Evolutionary conservation across 148 eudicot genomes (phyloP).

Genomic region (Bassia scoparia): DNA sequence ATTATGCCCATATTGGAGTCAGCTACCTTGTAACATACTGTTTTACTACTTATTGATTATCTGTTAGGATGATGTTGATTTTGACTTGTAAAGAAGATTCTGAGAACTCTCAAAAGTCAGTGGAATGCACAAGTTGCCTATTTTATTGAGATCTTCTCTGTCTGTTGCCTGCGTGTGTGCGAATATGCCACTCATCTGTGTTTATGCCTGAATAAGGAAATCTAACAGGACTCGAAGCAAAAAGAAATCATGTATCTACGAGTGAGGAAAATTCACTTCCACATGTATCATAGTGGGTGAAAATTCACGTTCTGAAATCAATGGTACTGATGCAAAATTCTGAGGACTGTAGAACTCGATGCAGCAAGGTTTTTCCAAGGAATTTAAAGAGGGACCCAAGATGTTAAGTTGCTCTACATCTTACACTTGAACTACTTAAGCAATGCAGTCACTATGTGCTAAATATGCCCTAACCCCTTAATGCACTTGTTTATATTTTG

Average conservation of each 20-base stretch:
- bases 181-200: background rate
- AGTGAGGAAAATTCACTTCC: too few relatives aligned
- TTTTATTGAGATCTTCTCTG: conserved; percentile 2
- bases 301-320: conserved; percentile 8
- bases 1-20: background rate
- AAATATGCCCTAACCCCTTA: conserved; percentile 11
- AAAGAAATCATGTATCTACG: too few relatives aligned
- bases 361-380: conserved; percentile 67
- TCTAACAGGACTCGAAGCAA: background rate
- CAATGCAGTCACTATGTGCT: background rate
- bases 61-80: conserved; percentile 44
- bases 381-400: conserved; percentile 63
- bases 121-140: conserved; percentile 13
- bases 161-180: conserved; percentile 2
- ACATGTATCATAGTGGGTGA: conserved; percentile 18
- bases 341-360: conserved; percentile 43
- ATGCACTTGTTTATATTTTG: conserved; percentile 8
- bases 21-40: background rate
- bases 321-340: conserved; percentile 26
- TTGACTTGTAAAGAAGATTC: too few relatives aligned
- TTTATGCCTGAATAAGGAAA: conserved; percentile 18
- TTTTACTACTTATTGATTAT: background rate
- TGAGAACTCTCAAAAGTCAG: conserved; percentile 34
- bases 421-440: background rate
- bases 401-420: conserved; percentile 36